A percentile compares a stretch with the other conserved stretches of the same genome.
Evolutionary conservation across 352 stramenopile species (phyloP).

Genomic region (Phytopythium kandeliae): DNA sequence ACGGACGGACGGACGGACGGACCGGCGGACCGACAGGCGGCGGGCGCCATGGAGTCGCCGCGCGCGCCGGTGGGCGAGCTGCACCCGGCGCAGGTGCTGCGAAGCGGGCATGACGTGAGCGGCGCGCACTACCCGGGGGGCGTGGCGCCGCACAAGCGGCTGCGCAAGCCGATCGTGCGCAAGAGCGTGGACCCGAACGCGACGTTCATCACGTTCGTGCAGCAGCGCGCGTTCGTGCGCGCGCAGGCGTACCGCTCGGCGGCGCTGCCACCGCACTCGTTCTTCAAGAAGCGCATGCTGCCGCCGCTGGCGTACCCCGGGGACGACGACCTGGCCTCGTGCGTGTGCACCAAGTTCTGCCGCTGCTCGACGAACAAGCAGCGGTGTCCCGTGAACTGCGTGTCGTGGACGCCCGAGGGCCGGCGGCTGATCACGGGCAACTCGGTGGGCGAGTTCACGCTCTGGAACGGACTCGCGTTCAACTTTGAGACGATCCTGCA

Average conservation of each 20-base stretch:
- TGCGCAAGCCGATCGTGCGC: conserved; percentile 84
- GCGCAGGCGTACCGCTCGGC: conserved; percentile 39
- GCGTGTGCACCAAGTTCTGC: conserved; percentile 85
- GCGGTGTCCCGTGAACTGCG: conserved; percentile 88
- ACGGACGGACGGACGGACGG: no score
- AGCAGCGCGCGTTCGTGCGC: conserved; percentile 62
- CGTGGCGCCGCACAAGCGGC: conserved; percentile 70
- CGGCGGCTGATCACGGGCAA: conserved; percentile 95
- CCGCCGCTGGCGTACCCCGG: conserved; percentile 54
- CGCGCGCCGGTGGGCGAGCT: conserved; percentile 31
- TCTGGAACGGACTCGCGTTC: conserved; percentile 98
- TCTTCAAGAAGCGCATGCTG: conserved; percentile 83
- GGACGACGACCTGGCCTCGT: conserved; percentile 67
- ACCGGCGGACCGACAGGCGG: no score
- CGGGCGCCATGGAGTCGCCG: conserved; percentile 27
- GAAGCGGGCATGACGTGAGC: conserved; percentile 71
- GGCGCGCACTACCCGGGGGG: conserved; percentile 59
- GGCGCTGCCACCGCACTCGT: conserved; percentile 69
- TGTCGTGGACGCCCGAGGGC: conserved; percentile 95
- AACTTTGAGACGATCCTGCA: conserved; percentile 97
- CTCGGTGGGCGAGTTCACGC: conserved; percentile 95
- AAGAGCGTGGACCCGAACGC: conserved; percentile 85
- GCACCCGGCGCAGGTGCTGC: conserved; percentile 70
- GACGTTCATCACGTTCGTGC: conserved; percentile 81
- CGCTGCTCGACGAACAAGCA: conserved; percentile 90